These are phyloP conservation scores for Periconia digitata DNA, from an alignment of 2,329 filamentous ascomycete species.

Conservation along the genomic window DNA sequence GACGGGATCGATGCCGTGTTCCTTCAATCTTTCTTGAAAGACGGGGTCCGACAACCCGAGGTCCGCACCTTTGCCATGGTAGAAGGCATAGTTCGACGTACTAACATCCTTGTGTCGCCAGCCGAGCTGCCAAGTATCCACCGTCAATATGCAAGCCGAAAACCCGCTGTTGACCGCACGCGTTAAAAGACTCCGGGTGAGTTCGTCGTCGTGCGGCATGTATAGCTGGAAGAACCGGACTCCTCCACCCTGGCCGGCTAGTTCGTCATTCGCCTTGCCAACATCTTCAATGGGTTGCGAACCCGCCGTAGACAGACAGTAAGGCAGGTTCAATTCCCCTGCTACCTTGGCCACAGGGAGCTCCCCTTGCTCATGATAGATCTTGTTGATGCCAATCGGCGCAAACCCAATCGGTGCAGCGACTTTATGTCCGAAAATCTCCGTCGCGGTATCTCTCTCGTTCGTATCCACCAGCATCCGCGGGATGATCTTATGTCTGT, in stretches of 20 bases:
- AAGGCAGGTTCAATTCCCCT: conserved; percentile 60
- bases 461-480: conserved; percentile 63
- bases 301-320: conserved; percentile 62
- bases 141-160: conserved; percentile 60
- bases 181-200: conserved; percentile 59
- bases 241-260: conserved; percentile 9
- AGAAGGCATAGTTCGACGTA: conserved; percentile 64
- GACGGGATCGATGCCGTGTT: conserved; percentile 56
- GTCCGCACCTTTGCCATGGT: conserved; percentile 61
- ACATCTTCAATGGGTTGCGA: conserved; percentile 61
- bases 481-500: conserved; percentile 63
- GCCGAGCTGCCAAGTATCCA: conserved; percentile 65
- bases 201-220: conserved; percentile 63
- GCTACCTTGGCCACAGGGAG: conserved; percentile 62
- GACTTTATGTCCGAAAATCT: conserved; percentile 62
- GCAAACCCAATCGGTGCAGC: conserved; percentile 65
- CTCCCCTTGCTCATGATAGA: conserved; percentile 62
- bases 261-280: conserved; percentile 55
- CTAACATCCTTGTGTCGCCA: conserved; percentile 63
- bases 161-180: conserved; percentile 59
- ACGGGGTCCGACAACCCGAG: conserved; percentile 62
- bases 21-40: conserved; percentile 56
- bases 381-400: conserved; percentile 67
- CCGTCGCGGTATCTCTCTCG: conserved; percentile 57
- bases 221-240: conserved; percentile 66